Conservation (phyloP, 305 asterid species). For the Euphrasia arctica region DNA sequence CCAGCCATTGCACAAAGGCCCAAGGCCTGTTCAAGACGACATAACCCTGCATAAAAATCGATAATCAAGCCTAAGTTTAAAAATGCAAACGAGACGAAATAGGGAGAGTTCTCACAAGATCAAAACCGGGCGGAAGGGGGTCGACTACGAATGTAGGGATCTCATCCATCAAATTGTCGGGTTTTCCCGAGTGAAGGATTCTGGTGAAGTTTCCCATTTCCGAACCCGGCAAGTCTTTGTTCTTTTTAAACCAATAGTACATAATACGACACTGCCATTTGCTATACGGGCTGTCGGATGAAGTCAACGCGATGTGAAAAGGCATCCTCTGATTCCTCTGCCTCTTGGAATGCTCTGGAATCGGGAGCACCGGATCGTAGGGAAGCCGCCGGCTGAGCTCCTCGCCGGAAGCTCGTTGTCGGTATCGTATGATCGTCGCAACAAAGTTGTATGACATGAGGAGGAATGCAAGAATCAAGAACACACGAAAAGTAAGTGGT, state of each 20-base stretch:
- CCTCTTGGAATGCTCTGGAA: neutral
- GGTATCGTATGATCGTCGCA: neutral
- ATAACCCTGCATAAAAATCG: conserved; percentile 55
- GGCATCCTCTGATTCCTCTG: conserved; percentile 23
- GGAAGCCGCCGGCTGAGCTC: neutral
- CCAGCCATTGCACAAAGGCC: conserved; percentile 96
- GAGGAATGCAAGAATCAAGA: neutral
- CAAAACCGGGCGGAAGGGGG: conserved; percentile 74
- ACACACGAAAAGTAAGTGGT: neutral
- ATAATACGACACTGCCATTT: conserved; percentile 87
- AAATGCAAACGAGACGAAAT: neutral
- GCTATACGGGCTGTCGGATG: conserved; percentile 79
- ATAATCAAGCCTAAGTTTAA: neutral
- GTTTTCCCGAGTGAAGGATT: conserved; percentile 60
- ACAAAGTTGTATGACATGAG: neutral
- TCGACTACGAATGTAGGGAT: conserved; percentile 82
- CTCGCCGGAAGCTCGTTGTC: neutral
- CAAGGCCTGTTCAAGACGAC: conserved; percentile 87
- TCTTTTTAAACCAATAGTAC: conserved; percentile 83
- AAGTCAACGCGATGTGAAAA: conserved; percentile 78
- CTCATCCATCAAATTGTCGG: conserved; percentile 76
- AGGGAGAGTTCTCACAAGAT: conserved; percentile 42
- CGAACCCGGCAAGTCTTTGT: conserved; percentile 40
- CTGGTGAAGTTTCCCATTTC: conserved; percentile 87
- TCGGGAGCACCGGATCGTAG: neutral